Evolutionary conservation across 768 basidiomycete species (phyloP).

Genomic region (Russula abietina): DNA sequence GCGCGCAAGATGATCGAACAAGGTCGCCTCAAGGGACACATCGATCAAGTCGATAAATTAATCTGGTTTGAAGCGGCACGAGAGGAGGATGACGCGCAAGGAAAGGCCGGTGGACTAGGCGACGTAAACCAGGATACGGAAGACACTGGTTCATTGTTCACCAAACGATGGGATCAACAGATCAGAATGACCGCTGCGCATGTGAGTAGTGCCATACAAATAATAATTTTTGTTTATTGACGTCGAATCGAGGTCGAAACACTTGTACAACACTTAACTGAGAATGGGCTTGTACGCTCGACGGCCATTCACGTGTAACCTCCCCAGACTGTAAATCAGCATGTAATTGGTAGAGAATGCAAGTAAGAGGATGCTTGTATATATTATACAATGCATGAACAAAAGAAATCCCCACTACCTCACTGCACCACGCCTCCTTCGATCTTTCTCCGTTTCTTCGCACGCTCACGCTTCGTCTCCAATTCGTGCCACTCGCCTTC

Average conservation of each 20-base stretch:
- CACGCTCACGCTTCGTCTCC: slow-evolving; percentile 88
- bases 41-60: slow-evolving; percentile 92
- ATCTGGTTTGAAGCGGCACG: slow-evolving; percentile 87
- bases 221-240: slow-evolving; percentile 13
- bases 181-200: slow-evolving; percentile 85
- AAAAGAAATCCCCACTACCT: slow-evolving; percentile 22
- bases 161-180: slow-evolving; percentile 93
- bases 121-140: slow-evolving; percentile 81
- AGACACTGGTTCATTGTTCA: slow-evolving; percentile 84
- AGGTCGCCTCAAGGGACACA: slow-evolving; percentile 83
- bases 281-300: slow-evolving; percentile 57
- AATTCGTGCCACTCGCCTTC: slow-evolving; percentile 98
- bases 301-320: slow-evolving; percentile 25
- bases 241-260: slow-evolving; percentile 59
- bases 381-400: slow-evolving; percentile 29
- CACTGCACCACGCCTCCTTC: slow-evolving; percentile 32
- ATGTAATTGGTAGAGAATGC: slow-evolving; percentile 19
- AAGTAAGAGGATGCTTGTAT: slow-evolving; percentile 25
- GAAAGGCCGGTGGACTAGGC: slow-evolving; percentile 89
- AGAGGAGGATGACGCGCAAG: slow-evolving; percentile 90
- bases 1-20: slow-evolving; percentile 99
- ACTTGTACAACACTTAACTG: slow-evolving; percentile 75
- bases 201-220: slow-evolving; percentile 40
- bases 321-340: slow-evolving; percentile 2
- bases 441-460: slow-evolving; percentile 68